Evolutionary conservation across 306 rosid species (phyloP).

Genomic region (Trifolium pratense): DNA sequence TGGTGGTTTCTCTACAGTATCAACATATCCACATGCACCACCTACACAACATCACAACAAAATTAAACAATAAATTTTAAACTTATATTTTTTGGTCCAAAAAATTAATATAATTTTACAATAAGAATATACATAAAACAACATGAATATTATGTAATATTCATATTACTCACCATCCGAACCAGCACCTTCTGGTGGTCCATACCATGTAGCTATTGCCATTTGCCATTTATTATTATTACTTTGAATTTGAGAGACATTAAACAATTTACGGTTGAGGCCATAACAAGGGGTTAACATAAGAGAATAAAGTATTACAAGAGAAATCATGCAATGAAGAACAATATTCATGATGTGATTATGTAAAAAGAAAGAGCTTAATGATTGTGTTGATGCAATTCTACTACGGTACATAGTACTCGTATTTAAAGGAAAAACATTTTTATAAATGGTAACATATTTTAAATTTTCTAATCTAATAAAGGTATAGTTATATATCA

Average conservation of each 20-base stretch:
- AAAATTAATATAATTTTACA: background rate
- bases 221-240: conserved; percentile 31
- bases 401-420: background rate
- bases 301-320: conserved; percentile 4
- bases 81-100: background rate
- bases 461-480: no score
- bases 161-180: conserved; percentile 45
- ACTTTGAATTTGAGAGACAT: conserved; percentile 2
- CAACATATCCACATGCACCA: conserved; percentile 75
- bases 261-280: conserved; percentile 41
- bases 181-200: conserved; percentile 51
- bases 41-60: conserved; percentile 35
- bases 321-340: background rate
- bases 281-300: conserved; percentile 42
- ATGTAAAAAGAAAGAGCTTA: background rate
- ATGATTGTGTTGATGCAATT: conserved; percentile 2
- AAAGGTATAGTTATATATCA: no score
- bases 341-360: conserved; percentile 25
- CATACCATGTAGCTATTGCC: conserved; percentile 60
- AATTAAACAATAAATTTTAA: background rate
- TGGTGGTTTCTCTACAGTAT: conserved; percentile 57
- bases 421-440: conserved; percentile 4
- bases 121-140: no score
- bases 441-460: background rate
- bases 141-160: conserved; percentile 18